Evolutionary conservation across 495 filamentous ascomycete species (phyloP), one percentile per base, ranked within the genome.

Genomic region (Penicillium manginii): DNA sequence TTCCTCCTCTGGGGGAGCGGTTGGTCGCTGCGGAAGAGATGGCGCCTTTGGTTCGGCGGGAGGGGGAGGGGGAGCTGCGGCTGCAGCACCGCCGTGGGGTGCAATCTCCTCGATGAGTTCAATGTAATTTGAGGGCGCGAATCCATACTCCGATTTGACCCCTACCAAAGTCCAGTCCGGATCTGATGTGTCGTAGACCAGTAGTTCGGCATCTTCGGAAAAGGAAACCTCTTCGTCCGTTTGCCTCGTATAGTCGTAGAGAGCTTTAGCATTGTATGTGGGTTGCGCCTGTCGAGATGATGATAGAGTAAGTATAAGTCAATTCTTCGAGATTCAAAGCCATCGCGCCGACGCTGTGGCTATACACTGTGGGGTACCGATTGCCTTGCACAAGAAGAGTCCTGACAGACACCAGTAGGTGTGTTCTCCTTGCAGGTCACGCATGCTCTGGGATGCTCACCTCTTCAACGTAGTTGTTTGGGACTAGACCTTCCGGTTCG

Each of bases 201-300:
- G 75, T 40, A 99, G 78, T 51, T 84, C 73, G 23, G 90, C 86
- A 73, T 97, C 92, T 80, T 99, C 93, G 43, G 89, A 84, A 71
- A 99, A 97, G 23, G 93, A 97, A 23, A 99, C 81, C 76, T 99
- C 94, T 72, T 98, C 94, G 68, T 99, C 96, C 48, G 94, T 99
- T 76, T 99, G 94, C 54, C 92, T 83, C 35, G 89, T 91, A 74
- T 99, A 99, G 70, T 98, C 96, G 78, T 93, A 99, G 35, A 98
- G 83, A 42, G 93, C 90, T 74, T 88, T 91, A 19, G 92, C 93
- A 57, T 86, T 77, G 50, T 85, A 79, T 53, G 82, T 77, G 18
- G 94, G 89, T 79, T 85, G 81, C 57, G 85, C 87, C 91, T 96
- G 52, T 58, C 48, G 21, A 48, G 23, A 40, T 17, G 23, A 60